phyloP scores from a whole-genome alignment of 176 grass and related monocot genomes.

The Secale cereale region DNA sequence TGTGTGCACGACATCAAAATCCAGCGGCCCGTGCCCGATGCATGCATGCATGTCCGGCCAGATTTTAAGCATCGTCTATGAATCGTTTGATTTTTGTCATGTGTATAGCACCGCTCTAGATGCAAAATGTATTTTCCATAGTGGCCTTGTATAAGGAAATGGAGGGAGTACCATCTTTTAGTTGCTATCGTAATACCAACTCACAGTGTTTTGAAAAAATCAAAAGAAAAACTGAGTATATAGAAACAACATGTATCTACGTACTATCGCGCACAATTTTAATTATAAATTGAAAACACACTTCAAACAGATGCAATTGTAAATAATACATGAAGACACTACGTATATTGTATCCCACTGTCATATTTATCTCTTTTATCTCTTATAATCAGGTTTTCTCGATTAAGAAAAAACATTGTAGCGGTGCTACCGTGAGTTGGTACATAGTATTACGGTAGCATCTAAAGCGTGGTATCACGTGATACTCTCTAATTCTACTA shows the following conservation, averaged over 20 bases:
- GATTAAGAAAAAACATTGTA: not conserved
- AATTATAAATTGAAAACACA: not conserved
- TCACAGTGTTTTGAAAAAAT: no score
- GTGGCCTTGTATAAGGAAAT: no score
- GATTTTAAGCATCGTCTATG: no score
- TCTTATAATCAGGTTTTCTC: not conserved
- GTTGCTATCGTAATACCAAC: no score
- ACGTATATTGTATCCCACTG: no score
- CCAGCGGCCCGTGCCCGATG: no score
- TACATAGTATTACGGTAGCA: not conserved
- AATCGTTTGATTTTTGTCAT: no score
- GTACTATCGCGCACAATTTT: not conserved
- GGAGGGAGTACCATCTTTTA: no score
- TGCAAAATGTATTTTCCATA: no score
- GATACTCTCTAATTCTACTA: not conserved
- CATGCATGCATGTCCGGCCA: no score
- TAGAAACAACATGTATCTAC: not conserved
- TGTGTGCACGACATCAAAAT: no score
- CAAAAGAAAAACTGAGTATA: not conserved
- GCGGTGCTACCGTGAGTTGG: not conserved
- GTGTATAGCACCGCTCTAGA: no score
- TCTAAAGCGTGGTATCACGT: not conserved
- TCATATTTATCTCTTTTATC: not conserved
- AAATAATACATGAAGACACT: not conserved
- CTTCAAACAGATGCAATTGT: not conserved